Base-by-base conservation (phyloP, 192 early-diverging fungal species). In the Coemansia sp. region DNA sequence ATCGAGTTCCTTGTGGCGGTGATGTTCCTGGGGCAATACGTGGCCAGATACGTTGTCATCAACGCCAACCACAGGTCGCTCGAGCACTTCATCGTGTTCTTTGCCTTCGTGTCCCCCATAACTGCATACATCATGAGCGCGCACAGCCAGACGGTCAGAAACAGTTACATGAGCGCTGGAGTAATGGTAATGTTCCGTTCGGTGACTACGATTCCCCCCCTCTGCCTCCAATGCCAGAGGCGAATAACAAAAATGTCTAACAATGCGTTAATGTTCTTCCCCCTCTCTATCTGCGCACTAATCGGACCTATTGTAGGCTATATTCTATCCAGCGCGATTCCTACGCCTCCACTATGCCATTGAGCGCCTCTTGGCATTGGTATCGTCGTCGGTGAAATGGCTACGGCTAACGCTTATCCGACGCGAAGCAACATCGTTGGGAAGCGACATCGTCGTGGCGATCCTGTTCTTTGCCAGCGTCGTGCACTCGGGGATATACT, bases 271-370 rank as follows among this genome's bases (percentile, higher is more conserved):
- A 11, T 41, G 8, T 62, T 7, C 2, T n/a, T 40, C 34, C 4
- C n/a, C 4, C 13, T 55, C 33, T 14, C 57, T 13, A 40, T 40
- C 5, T 36, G 17, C 11, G 3, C 29, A 3, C 29, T 29, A 29
- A 1, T 29, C 3, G 29, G 29, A n/a, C 29, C 3, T 29, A 29
- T 17, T 33, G 9, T 73, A 73, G 72, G 79, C 79, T 17, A 73
- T 83, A 36, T 80, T 79, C 66, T 83, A 83, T 45, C 82, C 82
- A 11, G 67, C 71, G 0, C 59, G 82, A n/a, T 83, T 83, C 43
- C 41, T 76, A 20, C 66, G 82, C 8, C 52, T 83, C 40, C 76
- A 74, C 13, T 73, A 70, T 53, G 69, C 82, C 0, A 25, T 80
- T 0, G 62, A 66, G 7, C 61, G 74, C 35, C 9, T 63, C 13